These are phyloP conservation scores for Colletotrichum zoysiae DNA, from an alignment of 2,329 filamentous ascomycete genomes.

Conservation along the genomic window DNA sequence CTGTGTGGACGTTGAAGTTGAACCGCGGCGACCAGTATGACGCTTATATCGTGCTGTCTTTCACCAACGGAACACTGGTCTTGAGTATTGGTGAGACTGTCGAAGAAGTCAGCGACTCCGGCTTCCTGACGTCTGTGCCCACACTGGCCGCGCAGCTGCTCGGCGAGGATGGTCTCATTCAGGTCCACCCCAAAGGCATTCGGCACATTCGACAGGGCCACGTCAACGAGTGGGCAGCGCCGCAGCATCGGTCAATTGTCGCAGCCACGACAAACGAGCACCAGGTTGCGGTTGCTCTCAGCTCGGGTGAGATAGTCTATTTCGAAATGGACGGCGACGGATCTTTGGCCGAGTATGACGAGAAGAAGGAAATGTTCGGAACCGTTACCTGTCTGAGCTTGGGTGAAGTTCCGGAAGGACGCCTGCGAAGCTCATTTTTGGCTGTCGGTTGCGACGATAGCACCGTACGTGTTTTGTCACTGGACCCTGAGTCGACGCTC, in stretches of 20 bases:
- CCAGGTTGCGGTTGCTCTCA: slow-evolving; percentile 93
- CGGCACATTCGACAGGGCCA: slow-evolving; percentile 84
- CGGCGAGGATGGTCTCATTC: slow-evolving; percentile 91
- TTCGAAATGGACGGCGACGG: slow-evolving; percentile 97
- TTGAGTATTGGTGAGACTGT: slow-evolving; percentile 97
- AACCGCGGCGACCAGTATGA: slow-evolving; percentile 86
- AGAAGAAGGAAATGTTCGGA: slow-evolving; percentile 94
- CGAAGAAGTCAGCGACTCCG: slow-evolving; percentile 93
- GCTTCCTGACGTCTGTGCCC: slow-evolving; percentile 88
- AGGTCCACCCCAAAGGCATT: slow-evolving; percentile 97
- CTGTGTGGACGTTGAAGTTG: slow-evolving; percentile 96
- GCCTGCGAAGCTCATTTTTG: slow-evolving; percentile 89
- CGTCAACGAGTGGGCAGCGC: slow-evolving; percentile 93
- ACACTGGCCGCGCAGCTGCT: slow-evolving; percentile 95
- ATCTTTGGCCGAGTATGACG: slow-evolving; percentile 91
- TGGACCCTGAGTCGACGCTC: slow-evolving; percentile 90
- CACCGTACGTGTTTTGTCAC: slow-evolving; percentile 90
- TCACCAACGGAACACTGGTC: slow-evolving; percentile 89
- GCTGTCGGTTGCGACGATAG: slow-evolving; percentile 98
- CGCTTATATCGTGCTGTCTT: slow-evolving; percentile 95
- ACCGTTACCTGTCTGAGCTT: slow-evolving; percentile 96
- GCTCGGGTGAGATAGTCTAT: slow-evolving; percentile 96
- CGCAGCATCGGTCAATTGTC: slow-evolving; percentile 94
- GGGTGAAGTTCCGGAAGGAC: slow-evolving; percentile 91
- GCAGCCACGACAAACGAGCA: slow-evolving; percentile 93